These are phyloP conservation scores for Rubia peregrina DNA, from an alignment of 305 asterid genomes.

Conservation along the genomic window DNA sequence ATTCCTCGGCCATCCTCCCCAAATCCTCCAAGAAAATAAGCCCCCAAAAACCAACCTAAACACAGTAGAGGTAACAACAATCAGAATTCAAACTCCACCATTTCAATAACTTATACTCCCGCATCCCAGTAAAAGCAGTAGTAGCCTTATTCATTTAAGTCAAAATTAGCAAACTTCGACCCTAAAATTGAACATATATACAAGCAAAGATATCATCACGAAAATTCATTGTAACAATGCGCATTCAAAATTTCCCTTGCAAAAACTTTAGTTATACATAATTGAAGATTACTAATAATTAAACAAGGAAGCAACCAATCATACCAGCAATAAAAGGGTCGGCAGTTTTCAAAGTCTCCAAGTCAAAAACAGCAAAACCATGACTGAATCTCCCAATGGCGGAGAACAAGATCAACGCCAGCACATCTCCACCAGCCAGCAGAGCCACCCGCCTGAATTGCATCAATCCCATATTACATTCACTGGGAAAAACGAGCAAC, in stretches of 20 bases:
- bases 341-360: slow-evolving; percentile 64
- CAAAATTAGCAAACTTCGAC: background rate
- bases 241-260: background rate
- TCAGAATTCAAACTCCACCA: background rate
- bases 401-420: slow-evolving; percentile 64
- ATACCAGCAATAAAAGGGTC: slow-evolving; percentile 91
- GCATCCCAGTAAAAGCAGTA: background rate
- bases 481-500: background rate
- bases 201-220: background rate
- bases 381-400: slow-evolving; percentile 89
- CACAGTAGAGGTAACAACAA: background rate
- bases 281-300: background rate
- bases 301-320: background rate
- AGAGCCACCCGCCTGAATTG: slow-evolving; percentile 56
- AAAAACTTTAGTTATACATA: background rate
- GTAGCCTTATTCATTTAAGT: background rate
- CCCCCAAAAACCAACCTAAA: slow-evolving; percentile 89
- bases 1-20: slow-evolving; percentile 76
- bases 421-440: slow-evolving; percentile 83
- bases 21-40: slow-evolving; percentile 87
- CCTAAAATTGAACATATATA: no score
- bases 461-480: slow-evolving; percentile 1
- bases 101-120: background rate
- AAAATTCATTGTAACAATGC: no score
- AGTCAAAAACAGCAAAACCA: slow-evolving; percentile 63